Conservation (phyloP, 257 asterid species). For the Sherardia arvensis region DNA sequence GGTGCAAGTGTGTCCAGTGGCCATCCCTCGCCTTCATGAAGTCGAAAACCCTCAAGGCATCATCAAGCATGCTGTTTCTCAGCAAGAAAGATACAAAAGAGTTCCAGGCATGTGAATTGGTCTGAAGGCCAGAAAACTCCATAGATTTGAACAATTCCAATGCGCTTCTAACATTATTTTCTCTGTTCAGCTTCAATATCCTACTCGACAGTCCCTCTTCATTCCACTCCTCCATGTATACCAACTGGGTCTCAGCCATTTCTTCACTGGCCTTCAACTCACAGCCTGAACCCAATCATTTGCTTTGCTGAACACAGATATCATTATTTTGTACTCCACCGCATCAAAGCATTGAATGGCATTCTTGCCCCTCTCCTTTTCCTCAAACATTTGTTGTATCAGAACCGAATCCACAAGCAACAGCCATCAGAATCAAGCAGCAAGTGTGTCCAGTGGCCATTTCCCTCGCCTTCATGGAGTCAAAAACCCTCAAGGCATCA, state of each 20-base stretch:
- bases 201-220: constrained; percentile 58
- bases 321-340: too few species aligned
- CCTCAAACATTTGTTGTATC: too few species aligned
- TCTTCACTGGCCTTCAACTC: constrained; percentile 19
- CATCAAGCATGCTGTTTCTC: constrained; percentile 53
- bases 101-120: constrained; percentile 76
- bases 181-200: constrained; percentile 71
- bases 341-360: too few species aligned
- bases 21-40: constrained; percentile 42
- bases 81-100: constrained; percentile 66
- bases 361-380: too few species aligned
- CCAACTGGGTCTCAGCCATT: constrained; percentile 27
- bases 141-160: constrained; percentile 58
- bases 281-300: too few species aligned
- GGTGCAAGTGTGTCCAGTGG: constrained; percentile 67
- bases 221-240: constrained; percentile 66
- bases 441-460: too few species aligned
- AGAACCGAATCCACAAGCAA: too few species aligned
- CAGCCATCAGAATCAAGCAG: too few species aligned
- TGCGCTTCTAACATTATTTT: constrained; percentile 59
- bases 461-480: too few species aligned
- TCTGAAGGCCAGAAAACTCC: constrained; percentile 47
- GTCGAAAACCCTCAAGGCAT: constrained; percentile 52
- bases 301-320: too few species aligned
- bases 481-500: too few species aligned